Evolutionary conservation across 768 basidiomycete genomes (phyloP).

Genomic region (Ramaria sp.): DNA sequence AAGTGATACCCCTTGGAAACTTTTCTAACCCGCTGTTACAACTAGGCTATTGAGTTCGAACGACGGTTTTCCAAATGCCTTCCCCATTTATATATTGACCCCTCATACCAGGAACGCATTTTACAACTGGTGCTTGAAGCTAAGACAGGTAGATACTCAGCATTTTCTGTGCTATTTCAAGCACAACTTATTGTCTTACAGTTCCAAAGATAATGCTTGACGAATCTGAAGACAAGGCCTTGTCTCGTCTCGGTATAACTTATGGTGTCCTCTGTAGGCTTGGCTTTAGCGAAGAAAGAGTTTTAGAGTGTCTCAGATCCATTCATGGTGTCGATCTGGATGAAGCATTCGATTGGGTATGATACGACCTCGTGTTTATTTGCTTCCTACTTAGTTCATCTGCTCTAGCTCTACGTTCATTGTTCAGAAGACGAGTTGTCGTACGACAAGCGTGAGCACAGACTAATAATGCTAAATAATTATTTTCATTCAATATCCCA

Average conservation of each 20-base stretch:
- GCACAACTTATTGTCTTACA: constrained; percentile 9
- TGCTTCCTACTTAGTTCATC: neutral
- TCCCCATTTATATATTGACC: constrained; percentile 51
- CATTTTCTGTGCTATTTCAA: neutral
- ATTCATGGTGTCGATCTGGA: constrained; percentile 69
- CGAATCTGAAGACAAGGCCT: constrained; percentile 58
- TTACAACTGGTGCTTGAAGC: constrained; percentile 36
- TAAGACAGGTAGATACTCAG: constrained; percentile 20
- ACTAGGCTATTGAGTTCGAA: constrained; percentile 75
- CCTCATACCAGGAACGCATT: constrained; percentile 44
- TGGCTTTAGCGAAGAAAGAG: constrained; percentile 59
- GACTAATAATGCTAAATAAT: neutral
- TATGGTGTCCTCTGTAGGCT: constrained; percentile 73
- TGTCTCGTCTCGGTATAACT: constrained; percentile 62
- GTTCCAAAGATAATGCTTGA: constrained; percentile 31
- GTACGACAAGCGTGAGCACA: constrained; percentile 24
- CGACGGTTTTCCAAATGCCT: constrained; percentile 58
- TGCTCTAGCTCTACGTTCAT: constrained; percentile 48
- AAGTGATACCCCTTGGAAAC: neutral
- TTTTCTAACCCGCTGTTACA: constrained; percentile 2
- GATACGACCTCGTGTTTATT: too few relatives aligned
- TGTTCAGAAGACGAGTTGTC: constrained; percentile 50
- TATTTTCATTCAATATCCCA: neutral
- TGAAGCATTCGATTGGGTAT: constrained; percentile 85
- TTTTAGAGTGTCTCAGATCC: constrained; percentile 57